These are phyloP conservation scores for Cudoniella acicularis DNA, from an alignment of 495 filamentous ascomycete species.

Conservation along the genomic window DNA sequence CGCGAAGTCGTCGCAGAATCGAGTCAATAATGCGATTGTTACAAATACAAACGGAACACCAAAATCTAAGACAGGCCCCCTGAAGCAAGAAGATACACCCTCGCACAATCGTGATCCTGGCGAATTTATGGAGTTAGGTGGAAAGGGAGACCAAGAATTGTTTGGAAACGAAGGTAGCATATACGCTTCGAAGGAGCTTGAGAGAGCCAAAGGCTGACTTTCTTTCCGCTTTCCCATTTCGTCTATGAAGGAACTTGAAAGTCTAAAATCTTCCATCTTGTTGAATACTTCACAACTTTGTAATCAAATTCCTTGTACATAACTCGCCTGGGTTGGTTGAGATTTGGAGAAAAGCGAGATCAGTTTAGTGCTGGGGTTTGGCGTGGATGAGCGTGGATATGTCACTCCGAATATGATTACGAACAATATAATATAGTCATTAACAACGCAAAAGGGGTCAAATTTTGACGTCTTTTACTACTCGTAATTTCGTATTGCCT, in stretches of 20 bases:
- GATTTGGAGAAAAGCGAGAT: conserved; percentile 1
- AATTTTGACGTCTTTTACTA: too few relatives aligned
- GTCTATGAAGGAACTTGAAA: not conserved
- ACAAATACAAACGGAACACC: conserved; percentile 22
- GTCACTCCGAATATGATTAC: not conserved
- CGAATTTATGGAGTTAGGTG: conserved; percentile 78
- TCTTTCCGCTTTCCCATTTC: not conserved
- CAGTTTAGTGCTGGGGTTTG: not conserved
- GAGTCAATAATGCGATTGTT: conserved; percentile 18
- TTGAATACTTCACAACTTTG: not conserved
- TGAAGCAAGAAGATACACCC: conserved; percentile 54
- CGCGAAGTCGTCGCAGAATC: conserved; percentile 18
- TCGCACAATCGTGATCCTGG: conserved; percentile 59
- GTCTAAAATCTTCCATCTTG: not conserved
- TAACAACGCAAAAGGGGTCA: not conserved
- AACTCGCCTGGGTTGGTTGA: not conserved
- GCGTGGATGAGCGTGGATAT: not conserved
- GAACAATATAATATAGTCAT: not conserved
- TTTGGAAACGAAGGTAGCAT: conserved; percentile 61
- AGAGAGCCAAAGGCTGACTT: not conserved
- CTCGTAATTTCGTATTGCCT: not conserved
- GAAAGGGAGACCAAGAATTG: conserved; percentile 74
- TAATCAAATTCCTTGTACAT: not conserved
- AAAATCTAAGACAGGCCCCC: conserved; percentile 17
- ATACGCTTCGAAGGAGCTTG: conserved; percentile 31